Evolutionary conservation across 371 early-diverging fungal species (phyloP).

Genomic region (Lichtheimia corymbifera): DNA sequence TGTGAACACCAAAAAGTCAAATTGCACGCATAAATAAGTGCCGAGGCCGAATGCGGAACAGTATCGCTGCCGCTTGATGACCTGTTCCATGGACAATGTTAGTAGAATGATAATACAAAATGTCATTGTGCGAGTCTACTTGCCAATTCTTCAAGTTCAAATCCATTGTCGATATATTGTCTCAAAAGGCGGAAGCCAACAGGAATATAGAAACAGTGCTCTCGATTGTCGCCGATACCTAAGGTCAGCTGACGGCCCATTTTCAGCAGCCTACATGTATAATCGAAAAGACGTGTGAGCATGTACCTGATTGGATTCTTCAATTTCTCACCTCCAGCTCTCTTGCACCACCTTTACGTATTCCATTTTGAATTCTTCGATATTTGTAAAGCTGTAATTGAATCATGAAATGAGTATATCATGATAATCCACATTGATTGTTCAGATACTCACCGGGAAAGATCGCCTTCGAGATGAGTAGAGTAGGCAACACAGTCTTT

Average conservation of each 20-base stretch:
- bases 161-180: conserved; percentile 80
- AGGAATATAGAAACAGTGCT: conserved; percentile 87
- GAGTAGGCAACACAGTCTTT: conserved; percentile 88
- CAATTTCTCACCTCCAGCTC: conserved; percentile 59
- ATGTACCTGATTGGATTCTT: background rate
- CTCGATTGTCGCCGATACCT: conserved; percentile 91
- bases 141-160: conserved; percentile 86
- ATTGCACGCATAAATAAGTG: conserved; percentile 83
- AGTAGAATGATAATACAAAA: background rate
- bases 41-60: conserved; percentile 90
- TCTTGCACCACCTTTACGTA: conserved; percentile 75
- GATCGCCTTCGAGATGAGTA: conserved; percentile 78
- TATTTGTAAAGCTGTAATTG: conserved; percentile 62
- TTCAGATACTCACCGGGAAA: conserved; percentile 53
- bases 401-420: background rate
- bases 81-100: conserved; percentile 21
- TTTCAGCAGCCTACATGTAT: conserved; percentile 66
- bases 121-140: background rate
- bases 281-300: conserved; percentile 5
- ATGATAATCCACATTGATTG: background rate
- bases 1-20: conserved; percentile 89
- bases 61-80: conserved; percentile 90
- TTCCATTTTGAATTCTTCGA: conserved; percentile 75
- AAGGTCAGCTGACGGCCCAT: conserved; percentile 74
- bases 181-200: conserved; percentile 83